These are phyloP conservation scores for Paxillus rubicundulus DNA, from an alignment of 768 basidiomycete species.

Conservation along the genomic window DNA sequence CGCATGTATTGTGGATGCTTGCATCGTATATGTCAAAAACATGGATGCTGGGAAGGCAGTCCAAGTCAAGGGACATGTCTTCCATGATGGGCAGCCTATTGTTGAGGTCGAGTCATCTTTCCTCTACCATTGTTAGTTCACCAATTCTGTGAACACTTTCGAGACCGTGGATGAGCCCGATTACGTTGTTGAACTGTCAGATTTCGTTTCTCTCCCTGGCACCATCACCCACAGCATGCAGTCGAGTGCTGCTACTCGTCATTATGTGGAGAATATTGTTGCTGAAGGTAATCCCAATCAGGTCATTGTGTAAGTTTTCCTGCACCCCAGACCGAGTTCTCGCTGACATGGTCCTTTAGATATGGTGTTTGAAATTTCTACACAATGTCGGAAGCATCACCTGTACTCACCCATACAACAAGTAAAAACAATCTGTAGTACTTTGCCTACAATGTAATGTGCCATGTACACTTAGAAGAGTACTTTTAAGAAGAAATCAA, in stretches of 20 bases:
- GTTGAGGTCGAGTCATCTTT: constrained; percentile 95
- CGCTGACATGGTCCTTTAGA: constrained; percentile 36
- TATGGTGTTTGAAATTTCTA: constrained; percentile 63
- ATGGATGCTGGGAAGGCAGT: constrained; percentile 91
- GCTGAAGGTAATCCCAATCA: constrained; percentile 91
- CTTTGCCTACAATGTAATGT: too few species aligned
- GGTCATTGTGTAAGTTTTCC: constrained; percentile 69
- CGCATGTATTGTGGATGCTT: constrained; percentile 84
- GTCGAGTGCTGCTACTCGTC: constrained; percentile 92
- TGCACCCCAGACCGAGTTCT: neutral
- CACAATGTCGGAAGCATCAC: too few species aligned
- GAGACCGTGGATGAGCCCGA: constrained; percentile 89
- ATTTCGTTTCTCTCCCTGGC: constrained; percentile 87
- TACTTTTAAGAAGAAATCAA: too few species aligned
- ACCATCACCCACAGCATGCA: constrained; percentile 99
- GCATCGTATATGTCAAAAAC: constrained; percentile 87
- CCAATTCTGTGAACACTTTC: constrained; percentile 94
- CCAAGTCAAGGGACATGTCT: constrained; percentile 81
- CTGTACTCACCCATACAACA: too few species aligned
- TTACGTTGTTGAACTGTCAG: constrained; percentile 75
- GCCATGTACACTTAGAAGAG: too few species aligned
- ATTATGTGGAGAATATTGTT: constrained; percentile 89
- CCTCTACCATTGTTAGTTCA: constrained; percentile 94
- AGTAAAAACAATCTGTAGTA: too few species aligned
- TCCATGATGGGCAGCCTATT: constrained; percentile 73